A percentile compares a stretch with the other conserved stretches of the same genome.
Conservation (phyloP, 2,329 filamentous ascomycete species). For the Ophiostoma ulmi region DNA sequence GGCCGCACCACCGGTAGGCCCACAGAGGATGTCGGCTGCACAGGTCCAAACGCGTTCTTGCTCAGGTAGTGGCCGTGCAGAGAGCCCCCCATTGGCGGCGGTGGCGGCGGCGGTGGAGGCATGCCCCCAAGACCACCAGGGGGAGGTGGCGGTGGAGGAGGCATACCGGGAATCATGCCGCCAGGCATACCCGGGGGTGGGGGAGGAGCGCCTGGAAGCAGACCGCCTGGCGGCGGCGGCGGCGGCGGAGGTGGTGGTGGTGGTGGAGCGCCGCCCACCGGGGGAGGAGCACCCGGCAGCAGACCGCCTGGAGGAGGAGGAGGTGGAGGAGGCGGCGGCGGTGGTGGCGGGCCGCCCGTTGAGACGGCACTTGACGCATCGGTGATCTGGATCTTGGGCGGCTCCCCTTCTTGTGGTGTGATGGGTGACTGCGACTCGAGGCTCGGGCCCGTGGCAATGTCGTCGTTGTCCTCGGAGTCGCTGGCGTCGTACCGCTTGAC, state of each 20-base stretch:
- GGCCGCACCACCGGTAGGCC: slow-evolving; percentile 76
- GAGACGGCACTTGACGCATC: slow-evolving; percentile 28
- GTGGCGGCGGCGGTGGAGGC: slow-evolving; percentile 38
- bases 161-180: slow-evolving; percentile 30
- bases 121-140: slow-evolving; percentile 34
- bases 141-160: slow-evolving; percentile 33
- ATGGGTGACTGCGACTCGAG: slow-evolving; percentile 65
- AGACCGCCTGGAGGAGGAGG: slow-evolving; percentile 38
- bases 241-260: slow-evolving; percentile 37
- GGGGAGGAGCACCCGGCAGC: slow-evolving; percentile 31
- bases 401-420: slow-evolving; percentile 57
- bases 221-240: slow-evolving; percentile 46
- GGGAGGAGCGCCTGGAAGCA: slow-evolving; percentile 37
- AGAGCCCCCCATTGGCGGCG: slow-evolving; percentile 54
- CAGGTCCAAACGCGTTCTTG: slow-evolving; percentile 49
- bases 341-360: slow-evolving; percentile 35
- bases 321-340: slow-evolving; percentile 48
- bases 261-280: slow-evolving; percentile 29
- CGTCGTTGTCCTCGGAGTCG: slow-evolving; percentile 63
- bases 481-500: slow-evolving; percentile 68
- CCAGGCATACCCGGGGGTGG: slow-evolving; percentile 38
- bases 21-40: slow-evolving; percentile 46
- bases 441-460: slow-evolving; percentile 68
- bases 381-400: slow-evolving; percentile 57
- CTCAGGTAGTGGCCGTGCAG: slow-evolving; percentile 73